Evolutionary conservation across 129 eudicot species (phyloP).

Genomic region (Escallonia herrerae): DNA sequence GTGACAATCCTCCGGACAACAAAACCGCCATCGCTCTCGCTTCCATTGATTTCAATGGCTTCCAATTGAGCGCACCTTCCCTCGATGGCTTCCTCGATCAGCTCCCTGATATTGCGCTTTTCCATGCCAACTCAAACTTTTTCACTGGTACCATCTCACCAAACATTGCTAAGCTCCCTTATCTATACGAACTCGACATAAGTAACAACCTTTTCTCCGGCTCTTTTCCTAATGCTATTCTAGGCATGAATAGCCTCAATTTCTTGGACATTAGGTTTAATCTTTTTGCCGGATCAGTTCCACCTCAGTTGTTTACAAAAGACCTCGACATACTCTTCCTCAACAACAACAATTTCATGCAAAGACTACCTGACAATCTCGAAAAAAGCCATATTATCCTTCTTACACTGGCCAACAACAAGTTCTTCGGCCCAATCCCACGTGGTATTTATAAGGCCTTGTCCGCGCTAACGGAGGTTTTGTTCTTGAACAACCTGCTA

Average conservation of each 20-base stretch:
- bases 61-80: slow-evolving; percentile 61
- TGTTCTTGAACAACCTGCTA: slow-evolving; percentile 62
- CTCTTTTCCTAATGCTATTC: slow-evolving; percentile 55
- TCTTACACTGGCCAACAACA: slow-evolving; percentile 89
- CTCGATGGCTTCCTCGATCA: slow-evolving; percentile 74
- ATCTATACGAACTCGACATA: slow-evolving; percentile 77
- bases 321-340: slow-evolving; percentile 57
- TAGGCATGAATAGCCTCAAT: slow-evolving; percentile 38
- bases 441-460: slow-evolving; percentile 31
- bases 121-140: slow-evolving; percentile 86
- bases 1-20: slow-evolving; percentile 82
- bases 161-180: slow-evolving; percentile 57
- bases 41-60: slow-evolving; percentile 91
- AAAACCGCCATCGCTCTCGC: slow-evolving; percentile 55
- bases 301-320: slow-evolving; percentile 54
- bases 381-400: slow-evolving; percentile 34
- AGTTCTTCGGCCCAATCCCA: slow-evolving; percentile 76
- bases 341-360: slow-evolving; percentile 72
- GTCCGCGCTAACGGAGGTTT: slow-evolving; percentile 41
- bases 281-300: slow-evolving; percentile 60
- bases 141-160: slow-evolving; percentile 58
- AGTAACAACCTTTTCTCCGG: slow-evolving; percentile 84
- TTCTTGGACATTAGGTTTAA: slow-evolving; percentile 77
- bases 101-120: slow-evolving; percentile 80
- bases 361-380: slow-evolving; percentile 40